Conservation (phyloP, 148 eudicot genomes). For the Vaccinium darrowii region DNA sequence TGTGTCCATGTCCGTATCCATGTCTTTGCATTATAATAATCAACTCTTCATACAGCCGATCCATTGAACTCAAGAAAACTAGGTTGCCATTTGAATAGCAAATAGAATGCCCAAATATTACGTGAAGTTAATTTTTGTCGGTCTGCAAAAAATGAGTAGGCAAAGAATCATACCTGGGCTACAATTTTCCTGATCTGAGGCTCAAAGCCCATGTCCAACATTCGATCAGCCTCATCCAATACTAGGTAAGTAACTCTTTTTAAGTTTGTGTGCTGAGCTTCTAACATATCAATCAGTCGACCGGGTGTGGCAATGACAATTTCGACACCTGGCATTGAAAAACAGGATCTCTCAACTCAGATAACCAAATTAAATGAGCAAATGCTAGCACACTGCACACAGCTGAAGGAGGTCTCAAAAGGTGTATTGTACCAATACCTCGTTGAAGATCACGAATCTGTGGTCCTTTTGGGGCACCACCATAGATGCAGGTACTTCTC, state of each 20-base stretch:
- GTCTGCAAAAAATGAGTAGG: not conserved
- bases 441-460: conserved; percentile 93
- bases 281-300: conserved; percentile 90
- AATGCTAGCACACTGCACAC: not conserved
- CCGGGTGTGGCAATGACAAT: conserved; percentile 97
- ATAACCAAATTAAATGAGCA: not conserved
- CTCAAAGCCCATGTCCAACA: conserved; percentile 99
- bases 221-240: conserved; percentile 96
- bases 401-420: not conserved
- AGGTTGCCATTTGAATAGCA: not conserved
- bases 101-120: not conserved
- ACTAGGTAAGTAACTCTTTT: conserved; percentile 93
- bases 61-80: not conserved
- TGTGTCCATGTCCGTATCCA: too few relatives aligned
- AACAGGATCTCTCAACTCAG: not conserved
- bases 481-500: conserved; percentile 88
- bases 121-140: not conserved
- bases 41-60: not conserved
- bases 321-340: conserved; percentile 71
- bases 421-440: conserved; percentile 38
- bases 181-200: conserved; percentile 93
- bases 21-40: too few relatives aligned
- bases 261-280: conserved; percentile 85
- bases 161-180: conserved; percentile 53
- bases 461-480: conserved; percentile 99